Base-by-base conservation (phyloP, 441 rosid species). In the Syzygium malaccense region DNA sequence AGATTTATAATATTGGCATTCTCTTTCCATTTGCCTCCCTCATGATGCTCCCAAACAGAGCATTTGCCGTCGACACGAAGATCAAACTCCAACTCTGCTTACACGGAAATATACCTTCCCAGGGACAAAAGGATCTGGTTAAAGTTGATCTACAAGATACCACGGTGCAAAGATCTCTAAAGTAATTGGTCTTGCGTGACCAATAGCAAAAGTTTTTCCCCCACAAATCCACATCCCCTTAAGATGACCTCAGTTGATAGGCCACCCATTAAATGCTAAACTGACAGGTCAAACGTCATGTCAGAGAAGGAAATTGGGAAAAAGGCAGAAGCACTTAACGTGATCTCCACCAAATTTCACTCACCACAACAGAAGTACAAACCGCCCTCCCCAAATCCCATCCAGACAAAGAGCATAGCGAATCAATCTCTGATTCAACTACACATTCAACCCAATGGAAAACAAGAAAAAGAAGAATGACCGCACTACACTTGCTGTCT, bases 201-300 rank as follows among this genome's bases (percentile, higher is more conserved):
- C 68, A 19, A 66, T 75, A 37, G 62, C 57, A 30, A 18, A 58
- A 87, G 32, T 12, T 51, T 51, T 28, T 30, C n/a, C 64, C 80
- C 53, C 58, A 32, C 25, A 7, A 60, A 88, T 28, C n/a, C 84
- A 91, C 85, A 41, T 6, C 62, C n/a, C 83, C 85, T 80, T 90
- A 87, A 87, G 91, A 91, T 90, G 93, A 90, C 94, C 91, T 91
- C 91, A 91, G 86, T 45, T 85, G 56, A 85, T 86, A 93, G 71
- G 93, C 91, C 93, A 87, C 85, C 92, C 93, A 92, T 89, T 90
- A 89, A 91, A 89, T 89, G 91, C 89, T 79, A 88, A 85, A 87
- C 56, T 88, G 62, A 89, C 86, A 86, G 91, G 91, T 91, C 91
- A 91, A 85, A 91, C 66, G 92, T 94, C 95, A 92, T 89, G 90